phyloP scores from a whole-genome alignment of 257 asterid species.

The Lycium barbarum region DNA sequence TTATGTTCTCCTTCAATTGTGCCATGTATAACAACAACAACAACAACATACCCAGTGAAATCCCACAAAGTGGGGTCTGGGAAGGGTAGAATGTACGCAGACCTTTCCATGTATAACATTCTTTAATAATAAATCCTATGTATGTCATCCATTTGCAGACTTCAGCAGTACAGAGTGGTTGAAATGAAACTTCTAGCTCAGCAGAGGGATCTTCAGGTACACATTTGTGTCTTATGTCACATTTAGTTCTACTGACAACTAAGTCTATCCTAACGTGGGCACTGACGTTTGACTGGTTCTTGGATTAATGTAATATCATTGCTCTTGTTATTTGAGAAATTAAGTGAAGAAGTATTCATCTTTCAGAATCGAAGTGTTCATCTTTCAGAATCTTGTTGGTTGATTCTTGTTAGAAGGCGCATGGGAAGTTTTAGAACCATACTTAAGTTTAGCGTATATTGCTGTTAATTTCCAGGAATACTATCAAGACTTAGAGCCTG shows the following conservation, averaged over 20 bases:
- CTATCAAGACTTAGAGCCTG: neutral
- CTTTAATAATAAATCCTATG: neutral
- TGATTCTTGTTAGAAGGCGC: constrained; percentile 4
- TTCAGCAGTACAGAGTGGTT: constrained; percentile 67
- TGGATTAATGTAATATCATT: neutral
- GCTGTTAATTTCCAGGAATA: constrained; percentile 12
- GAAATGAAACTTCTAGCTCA: constrained; percentile 71
- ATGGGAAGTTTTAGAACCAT: constrained; percentile 19
- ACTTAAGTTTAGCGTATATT: neutral
- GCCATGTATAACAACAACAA: neutral
- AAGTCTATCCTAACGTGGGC: constrained; percentile 23
- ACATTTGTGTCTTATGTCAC: neutral
- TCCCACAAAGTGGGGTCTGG: no score
- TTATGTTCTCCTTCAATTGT: neutral
- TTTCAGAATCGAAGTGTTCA: neutral
- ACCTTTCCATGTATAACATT: neutral
- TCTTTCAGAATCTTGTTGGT: neutral
- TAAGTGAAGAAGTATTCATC: neutral
- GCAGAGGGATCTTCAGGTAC: constrained; percentile 71
- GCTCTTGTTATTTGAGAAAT: neutral
- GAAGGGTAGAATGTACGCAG: no score
- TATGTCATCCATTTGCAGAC: constrained; percentile 41
- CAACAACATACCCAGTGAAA: no score
- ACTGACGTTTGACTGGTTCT: constrained; percentile 17
- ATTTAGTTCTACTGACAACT: constrained; percentile 18